Percentiles rank a stretch among this genome's conserved stretches.
These are phyloP conservation scores for Ophiosphaerella korrae DNA, from an alignment of 2,329 filamentous ascomycete genomes.

Conservation along the genomic window DNA sequence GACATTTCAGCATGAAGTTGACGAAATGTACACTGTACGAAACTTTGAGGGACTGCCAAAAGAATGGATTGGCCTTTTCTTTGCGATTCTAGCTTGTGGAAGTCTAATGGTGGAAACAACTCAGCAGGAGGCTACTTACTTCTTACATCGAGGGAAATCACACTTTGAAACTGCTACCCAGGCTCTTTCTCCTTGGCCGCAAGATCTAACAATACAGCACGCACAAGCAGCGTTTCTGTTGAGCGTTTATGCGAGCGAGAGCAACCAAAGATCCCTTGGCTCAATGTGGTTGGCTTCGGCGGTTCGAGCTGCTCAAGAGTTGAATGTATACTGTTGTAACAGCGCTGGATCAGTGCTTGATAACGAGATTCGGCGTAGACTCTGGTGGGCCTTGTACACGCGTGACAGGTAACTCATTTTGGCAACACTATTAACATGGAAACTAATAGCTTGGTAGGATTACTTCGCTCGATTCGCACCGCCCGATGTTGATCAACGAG, in stretches of 20 bases:
- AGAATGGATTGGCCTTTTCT: slow-evolving; percentile 80
- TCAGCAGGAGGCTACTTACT: slow-evolving; percentile 58
- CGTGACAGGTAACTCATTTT: slow-evolving; percentile 71
- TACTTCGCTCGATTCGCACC: slow-evolving; percentile 78
- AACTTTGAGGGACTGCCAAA: slow-evolving; percentile 65
- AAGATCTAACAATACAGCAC: slow-evolving; percentile 76
- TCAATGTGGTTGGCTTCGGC: slow-evolving; percentile 86
- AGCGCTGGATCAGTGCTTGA: slow-evolving; percentile 69
- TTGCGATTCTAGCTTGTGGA: slow-evolving; percentile 81
- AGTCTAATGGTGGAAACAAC: slow-evolving; percentile 70
- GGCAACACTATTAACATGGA: too few species aligned
- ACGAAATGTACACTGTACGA: slow-evolving; percentile 72
- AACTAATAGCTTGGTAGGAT: slow-evolving; percentile 57
- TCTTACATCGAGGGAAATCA: slow-evolving; percentile 62
- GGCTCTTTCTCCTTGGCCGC: slow-evolving; percentile 79
- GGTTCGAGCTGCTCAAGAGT: slow-evolving; percentile 79
- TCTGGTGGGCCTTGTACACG: slow-evolving; percentile 95
- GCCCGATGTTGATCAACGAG: slow-evolving; percentile 83
- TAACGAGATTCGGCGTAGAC: slow-evolving; percentile 80
- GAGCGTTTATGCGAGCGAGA: slow-evolving; percentile 80
- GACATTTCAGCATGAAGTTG: slow-evolving; percentile 75
- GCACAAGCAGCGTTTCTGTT: slow-evolving; percentile 74
- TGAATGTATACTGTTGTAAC: slow-evolving; percentile 56
- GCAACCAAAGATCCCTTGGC: slow-evolving; percentile 82
- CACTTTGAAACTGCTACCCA: slow-evolving; percentile 74